Conservation (phyloP, 2,329 filamentous ascomycete genomes). For the Phialophora chinensis region DNA sequence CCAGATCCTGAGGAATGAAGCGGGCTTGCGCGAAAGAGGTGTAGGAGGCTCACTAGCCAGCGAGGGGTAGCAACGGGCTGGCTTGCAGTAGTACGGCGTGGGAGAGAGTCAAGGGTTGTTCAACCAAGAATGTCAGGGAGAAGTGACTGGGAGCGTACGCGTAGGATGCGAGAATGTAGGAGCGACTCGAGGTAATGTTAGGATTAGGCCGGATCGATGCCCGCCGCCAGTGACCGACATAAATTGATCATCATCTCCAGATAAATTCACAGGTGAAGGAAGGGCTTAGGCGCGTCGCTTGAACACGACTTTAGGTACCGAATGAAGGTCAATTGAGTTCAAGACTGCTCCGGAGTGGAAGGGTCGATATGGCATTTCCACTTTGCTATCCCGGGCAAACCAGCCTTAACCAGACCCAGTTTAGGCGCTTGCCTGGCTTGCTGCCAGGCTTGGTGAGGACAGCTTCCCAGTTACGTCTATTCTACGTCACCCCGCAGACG, state of each 20-base stretch:
- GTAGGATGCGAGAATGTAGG: not conserved
- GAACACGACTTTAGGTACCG: not conserved
- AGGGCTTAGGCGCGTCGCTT: not conserved
- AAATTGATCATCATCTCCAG: not conserved
- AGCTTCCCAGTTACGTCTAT: not conserved
- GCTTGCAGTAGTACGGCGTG: slow-evolving; percentile 11
- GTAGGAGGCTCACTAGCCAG: slow-evolving; percentile 4
- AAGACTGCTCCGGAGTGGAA: not conserved
- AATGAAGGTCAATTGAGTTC: not conserved
- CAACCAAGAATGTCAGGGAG: not conserved
- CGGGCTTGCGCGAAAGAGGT: slow-evolving; percentile 1
- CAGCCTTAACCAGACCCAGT: slow-evolving; percentile 2
- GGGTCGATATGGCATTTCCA: not conserved
- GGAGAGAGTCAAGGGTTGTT: not conserved
- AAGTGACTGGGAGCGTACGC: not conserved
- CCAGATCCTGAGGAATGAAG: not conserved
- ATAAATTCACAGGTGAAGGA: not conserved
- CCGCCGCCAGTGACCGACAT: not conserved
- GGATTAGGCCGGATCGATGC: not conserved
- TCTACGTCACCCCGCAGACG: slow-evolving; percentile 2
- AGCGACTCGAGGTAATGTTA: not conserved
- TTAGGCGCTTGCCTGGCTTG: not conserved
- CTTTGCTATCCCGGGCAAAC: slow-evolving; percentile 4
- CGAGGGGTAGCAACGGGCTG: slow-evolving; percentile 19
- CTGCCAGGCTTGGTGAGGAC: not conserved